Conservation (phyloP, 2,329 filamentous ascomycete genomes). For the Colletotrichum liaoningense region DNA sequence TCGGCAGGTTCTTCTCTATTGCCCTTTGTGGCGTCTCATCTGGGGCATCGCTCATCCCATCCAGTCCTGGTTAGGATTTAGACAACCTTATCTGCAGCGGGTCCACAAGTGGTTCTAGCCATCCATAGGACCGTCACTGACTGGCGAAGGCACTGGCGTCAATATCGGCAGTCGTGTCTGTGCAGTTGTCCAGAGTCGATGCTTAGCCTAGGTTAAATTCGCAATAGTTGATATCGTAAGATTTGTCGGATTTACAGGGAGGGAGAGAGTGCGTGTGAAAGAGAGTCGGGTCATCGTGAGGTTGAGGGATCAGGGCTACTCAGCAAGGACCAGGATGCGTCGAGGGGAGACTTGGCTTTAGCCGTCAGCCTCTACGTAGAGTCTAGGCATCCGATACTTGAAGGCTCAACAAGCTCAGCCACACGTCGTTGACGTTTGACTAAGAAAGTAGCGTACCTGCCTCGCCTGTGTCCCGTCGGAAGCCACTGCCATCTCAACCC, state of each 20-base stretch:
- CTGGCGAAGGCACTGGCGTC: background rate
- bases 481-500: slow-evolving; percentile 1
- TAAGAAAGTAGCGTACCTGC: background rate
- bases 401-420: slow-evolving; percentile 11
- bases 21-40: slow-evolving; percentile 3
- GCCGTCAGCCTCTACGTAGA: background rate
- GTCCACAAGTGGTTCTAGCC: background rate
- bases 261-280: no score
- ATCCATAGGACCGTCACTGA: background rate
- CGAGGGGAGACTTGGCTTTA: slow-evolving; percentile 14
- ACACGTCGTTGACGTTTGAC: slow-evolving; percentile 5
- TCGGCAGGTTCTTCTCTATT: background rate
- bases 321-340: slow-evolving; percentile 15
- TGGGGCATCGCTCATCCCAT: slow-evolving; percentile 13
- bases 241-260: background rate
- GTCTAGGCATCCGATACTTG: background rate
- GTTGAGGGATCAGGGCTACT: background rate
- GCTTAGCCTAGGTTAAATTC: background rate
- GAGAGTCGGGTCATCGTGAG: background rate
- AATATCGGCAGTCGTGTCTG: background rate
- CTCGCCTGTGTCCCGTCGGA: background rate
- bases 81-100: slow-evolving; percentile 29
- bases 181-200: background rate
- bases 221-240: background rate
- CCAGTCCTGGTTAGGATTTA: slow-evolving; percentile 19